These are phyloP conservation scores for Oxytropis ochrocephala DNA, from an alignment of 306 rosid species.

Conservation along the genomic window DNA sequence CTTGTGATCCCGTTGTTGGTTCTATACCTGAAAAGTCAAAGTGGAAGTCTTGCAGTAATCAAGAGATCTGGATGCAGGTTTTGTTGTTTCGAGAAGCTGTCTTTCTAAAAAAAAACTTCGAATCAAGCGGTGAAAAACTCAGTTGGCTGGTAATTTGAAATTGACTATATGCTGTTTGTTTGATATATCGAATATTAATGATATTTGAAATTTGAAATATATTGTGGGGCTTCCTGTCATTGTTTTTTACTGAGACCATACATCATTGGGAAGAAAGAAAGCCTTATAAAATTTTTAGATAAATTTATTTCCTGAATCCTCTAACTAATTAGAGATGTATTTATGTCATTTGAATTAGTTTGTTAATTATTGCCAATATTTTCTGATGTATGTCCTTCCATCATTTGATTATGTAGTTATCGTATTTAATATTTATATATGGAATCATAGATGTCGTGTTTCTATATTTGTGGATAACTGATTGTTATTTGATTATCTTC, in stretches of 20 bases:
- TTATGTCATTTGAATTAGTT: background rate
- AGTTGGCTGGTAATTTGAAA: slow-evolving; percentile 54
- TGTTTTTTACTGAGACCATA: background rate
- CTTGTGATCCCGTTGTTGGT: slow-evolving; percentile 58
- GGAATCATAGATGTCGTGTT: background rate
- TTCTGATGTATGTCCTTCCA: background rate
- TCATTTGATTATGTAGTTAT: background rate
- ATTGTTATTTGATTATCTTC: background rate
- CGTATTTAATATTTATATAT: background rate
- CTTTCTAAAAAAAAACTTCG: slow-evolving; percentile 33
- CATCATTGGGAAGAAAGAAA: background rate
- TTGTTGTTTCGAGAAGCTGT: slow-evolving; percentile 63
- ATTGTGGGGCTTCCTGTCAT: background rate
- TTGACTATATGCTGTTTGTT: background rate
- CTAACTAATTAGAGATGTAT: background rate
- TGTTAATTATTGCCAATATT: background rate
- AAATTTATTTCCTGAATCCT: background rate
- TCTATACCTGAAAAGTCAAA: slow-evolving; percentile 56
- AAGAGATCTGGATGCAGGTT: slow-evolving; percentile 65
- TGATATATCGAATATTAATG: background rate
- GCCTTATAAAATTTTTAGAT: background rate
- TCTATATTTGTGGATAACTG: background rate
- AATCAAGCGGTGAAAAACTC: slow-evolving; percentile 35
- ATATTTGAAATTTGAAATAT: background rate
- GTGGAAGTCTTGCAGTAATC: slow-evolving; percentile 52